phyloP scores from a whole-genome alignment of 345 rosid species.

The Populus pruinosa region DNA sequence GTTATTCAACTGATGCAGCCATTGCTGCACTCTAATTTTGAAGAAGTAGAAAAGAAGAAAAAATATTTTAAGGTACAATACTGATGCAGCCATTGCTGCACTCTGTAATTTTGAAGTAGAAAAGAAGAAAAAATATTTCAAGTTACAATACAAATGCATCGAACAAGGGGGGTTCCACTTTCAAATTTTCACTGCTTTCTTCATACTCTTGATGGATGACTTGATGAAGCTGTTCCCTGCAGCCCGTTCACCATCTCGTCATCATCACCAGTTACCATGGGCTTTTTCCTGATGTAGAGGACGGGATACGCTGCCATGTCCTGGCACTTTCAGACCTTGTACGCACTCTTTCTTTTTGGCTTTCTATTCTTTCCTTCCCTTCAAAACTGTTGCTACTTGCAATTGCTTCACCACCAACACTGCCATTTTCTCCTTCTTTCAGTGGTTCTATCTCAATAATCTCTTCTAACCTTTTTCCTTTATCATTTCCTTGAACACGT shows the following conservation, averaged over 20 bases:
- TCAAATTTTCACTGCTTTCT: conserved; percentile 59
- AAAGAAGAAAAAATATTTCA: neutral
- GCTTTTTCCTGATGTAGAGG: conserved; percentile 90
- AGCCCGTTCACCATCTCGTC: conserved; percentile 40
- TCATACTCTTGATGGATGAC: conserved; percentile 70
- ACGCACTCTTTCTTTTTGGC: conserved; percentile 42
- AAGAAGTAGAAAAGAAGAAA: neutral
- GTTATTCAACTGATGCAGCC: conserved; percentile 25
- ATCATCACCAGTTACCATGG: conserved; percentile 52
- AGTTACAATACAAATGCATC: conserved; percentile 2
- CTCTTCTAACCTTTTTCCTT: conserved; percentile 22
- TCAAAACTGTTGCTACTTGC: conserved; percentile 31
- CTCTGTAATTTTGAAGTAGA: neutral
- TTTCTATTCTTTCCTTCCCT: conserved; percentile 41
- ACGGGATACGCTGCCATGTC: conserved; percentile 71
- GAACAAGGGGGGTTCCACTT: neutral
- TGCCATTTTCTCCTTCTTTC: neutral
- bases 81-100: conserved; percentile 8
- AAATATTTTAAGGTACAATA: neutral
- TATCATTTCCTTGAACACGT: conserved; percentile 16
- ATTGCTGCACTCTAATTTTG: conserved; percentile 9
- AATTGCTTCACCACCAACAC: conserved; percentile 8
- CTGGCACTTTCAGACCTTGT: conserved; percentile 80
- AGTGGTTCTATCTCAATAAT: conserved; percentile 15
- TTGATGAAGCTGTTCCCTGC: conserved; percentile 61